Evolutionary conservation across 768 basidiomycete species (phyloP).

Genomic region (Podaxis carcinomalis): DNA sequence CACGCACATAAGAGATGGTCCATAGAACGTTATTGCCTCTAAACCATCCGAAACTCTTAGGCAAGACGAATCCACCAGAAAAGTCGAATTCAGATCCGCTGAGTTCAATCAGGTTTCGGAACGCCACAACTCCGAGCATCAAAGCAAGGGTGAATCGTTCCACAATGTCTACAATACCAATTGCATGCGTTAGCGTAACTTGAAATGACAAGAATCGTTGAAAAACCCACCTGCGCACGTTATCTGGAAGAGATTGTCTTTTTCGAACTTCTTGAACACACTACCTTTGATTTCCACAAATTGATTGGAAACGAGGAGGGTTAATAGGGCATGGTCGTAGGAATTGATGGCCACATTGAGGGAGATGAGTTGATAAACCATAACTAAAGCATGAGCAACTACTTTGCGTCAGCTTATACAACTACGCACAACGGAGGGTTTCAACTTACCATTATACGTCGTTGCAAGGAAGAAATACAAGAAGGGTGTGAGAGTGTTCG

Average conservation of each 20-base stretch:
- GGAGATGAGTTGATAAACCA: constrained; percentile 92
- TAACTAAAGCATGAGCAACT: constrained; percentile 91
- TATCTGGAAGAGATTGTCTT: constrained; percentile 97
- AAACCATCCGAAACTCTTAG: constrained; percentile 83
- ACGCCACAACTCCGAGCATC: constrained; percentile 89
- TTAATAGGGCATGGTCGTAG: constrained; percentile 92
- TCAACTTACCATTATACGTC: constrained; percentile 70
- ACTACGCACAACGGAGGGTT: background rate
- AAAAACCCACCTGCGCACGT: constrained; percentile 80
- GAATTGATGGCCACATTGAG: constrained; percentile 98
- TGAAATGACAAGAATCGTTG: background rate
- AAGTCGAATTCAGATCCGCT: constrained; percentile 87
- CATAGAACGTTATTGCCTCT: constrained; percentile 74
- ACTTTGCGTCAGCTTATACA: background rate
- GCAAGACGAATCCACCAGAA: constrained; percentile 65
- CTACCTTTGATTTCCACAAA: constrained; percentile 99
- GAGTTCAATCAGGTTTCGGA: constrained; percentile 93
- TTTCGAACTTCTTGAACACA: constrained; percentile 99
- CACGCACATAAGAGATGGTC: constrained; percentile 85
- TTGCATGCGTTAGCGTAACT: background rate
- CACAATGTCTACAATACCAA: constrained; percentile 73
- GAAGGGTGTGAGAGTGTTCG: constrained; percentile 71
- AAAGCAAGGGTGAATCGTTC: constrained; percentile 90
- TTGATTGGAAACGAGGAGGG: constrained; percentile 93
- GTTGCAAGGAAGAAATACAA: constrained; percentile 81